phyloP scores from a whole-genome alignment of 768 basidiomycete species.

The Boletus patriciae region DNA sequence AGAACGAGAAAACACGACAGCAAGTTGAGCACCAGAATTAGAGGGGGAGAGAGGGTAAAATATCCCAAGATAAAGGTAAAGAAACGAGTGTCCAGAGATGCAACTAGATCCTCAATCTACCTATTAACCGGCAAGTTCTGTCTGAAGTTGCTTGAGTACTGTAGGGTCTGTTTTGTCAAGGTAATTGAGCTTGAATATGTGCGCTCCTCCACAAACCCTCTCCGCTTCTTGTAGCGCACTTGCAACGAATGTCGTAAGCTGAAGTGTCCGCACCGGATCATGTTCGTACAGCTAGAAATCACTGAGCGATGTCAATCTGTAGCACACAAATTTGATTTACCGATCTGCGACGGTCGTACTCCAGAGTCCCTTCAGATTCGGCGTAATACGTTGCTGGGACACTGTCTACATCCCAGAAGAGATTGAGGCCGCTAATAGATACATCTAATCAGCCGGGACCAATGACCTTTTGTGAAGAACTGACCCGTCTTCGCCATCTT shows the following conservation, averaged over 20 bases:
- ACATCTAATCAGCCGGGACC: not conserved
- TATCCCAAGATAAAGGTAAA: not conserved
- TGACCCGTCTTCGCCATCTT: slow-evolving; percentile 40
- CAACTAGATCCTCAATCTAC: not conserved
- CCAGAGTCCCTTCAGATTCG: slow-evolving; percentile 67
- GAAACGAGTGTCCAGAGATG: not conserved
- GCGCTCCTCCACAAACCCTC: slow-evolving; percentile 54
- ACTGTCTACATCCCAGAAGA: slow-evolving; percentile 70
- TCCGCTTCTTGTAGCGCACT: slow-evolving; percentile 64
- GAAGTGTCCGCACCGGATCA: slow-evolving; percentile 69
- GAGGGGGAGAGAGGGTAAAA: not conserved
- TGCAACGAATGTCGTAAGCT: slow-evolving; percentile 62
- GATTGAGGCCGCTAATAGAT: slow-evolving; percentile 39
- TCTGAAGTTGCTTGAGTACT: slow-evolving; percentile 70
- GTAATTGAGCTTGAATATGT: slow-evolving; percentile 58
- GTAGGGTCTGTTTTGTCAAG: slow-evolving; percentile 67
- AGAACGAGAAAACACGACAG: slow-evolving; percentile 3
- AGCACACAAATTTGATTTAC: slow-evolving; percentile 41
- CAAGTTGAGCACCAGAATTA: slow-evolving; percentile 1
- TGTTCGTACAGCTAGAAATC: slow-evolving; percentile 57
- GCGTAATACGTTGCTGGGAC: slow-evolving; percentile 60
- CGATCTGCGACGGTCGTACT: slow-evolving; percentile 71
- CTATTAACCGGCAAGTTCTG: slow-evolving; percentile 38
- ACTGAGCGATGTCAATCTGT: slow-evolving; percentile 9
- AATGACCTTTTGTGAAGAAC: not conserved